Evolutionary conservation across 257 asterid genomes (phyloP), one percentile per base, ranked within the genome.

Genomic region (Solanum tacnaense): DNA sequence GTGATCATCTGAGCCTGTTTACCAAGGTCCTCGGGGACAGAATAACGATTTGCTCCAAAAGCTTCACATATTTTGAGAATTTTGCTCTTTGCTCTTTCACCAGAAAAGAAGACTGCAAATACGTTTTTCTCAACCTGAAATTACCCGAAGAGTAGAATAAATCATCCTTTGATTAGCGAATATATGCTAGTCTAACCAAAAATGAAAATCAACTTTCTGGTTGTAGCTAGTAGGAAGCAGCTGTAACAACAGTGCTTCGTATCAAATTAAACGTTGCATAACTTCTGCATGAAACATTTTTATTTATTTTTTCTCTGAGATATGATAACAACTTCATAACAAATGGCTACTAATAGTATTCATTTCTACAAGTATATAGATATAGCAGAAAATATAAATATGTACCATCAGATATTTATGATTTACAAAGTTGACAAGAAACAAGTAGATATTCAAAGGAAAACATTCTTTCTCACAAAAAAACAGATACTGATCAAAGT

Each of bases 21-120:
- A 92, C 91, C 88, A 79, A 91, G 88, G 86, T 96, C 99, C 93
- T 97, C 99, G 18, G 89, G 84, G 89, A 94, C 93, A 76, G 98
- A 86, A 86, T 97, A 97, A 38, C 99, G 97, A 90, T 96, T 97
- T 86, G 99, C 99, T 88, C 99, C 99, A 94, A 97, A 97, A 88
- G 99, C 99, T 88, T 97, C 99, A 92, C 98, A 97, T 90, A 97
- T 97, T 91, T 97, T 97, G 89, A 94, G 96, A 88, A 96, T 93
- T 91, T 95, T 97, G 92, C 78, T 92, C 93, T 92, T 97, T 49
- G 97, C 96, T 89, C 96, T 94, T 91, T 97, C 99, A 89, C 99
- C 99, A 93, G 99, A 97, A 91, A 92, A 97, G 95, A 97, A 97
- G 86, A 94, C 94, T 12, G 87, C 94, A 78, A 97, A 95, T 52